Percentiles rank a stretch among this genome's conserved stretches.
Conservation (phyloP, 2,329 filamentous ascomycete genomes). For the Aspergillus udagawae region DNA sequence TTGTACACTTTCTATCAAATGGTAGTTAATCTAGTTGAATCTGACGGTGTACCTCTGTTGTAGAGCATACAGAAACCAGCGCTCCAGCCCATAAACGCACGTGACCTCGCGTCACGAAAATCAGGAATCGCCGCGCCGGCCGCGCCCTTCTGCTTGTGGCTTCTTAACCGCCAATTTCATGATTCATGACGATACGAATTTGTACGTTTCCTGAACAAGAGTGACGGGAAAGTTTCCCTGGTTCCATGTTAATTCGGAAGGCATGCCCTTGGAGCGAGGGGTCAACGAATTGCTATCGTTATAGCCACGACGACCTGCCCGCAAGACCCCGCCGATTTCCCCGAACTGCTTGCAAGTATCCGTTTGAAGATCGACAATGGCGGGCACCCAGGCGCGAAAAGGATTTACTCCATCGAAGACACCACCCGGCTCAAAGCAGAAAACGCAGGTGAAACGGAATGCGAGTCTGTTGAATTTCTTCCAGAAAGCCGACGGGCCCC, state of each 20-base stretch:
- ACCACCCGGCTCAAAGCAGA: conserved; percentile 8
- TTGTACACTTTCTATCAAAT: neutral
- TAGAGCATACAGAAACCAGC: neutral
- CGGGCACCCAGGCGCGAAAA: conserved; percentile 20
- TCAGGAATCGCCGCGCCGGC: conserved; percentile 10
- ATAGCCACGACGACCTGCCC: neutral
- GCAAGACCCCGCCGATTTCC: neutral
- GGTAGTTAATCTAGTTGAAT: neutral
- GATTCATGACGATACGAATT: neutral
- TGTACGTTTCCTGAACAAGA: neutral
- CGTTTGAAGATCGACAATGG: conserved; percentile 17
- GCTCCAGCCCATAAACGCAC: conserved; percentile 4
- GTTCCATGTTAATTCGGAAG: neutral
- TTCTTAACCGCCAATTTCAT: neutral
- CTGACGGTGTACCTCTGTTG: neutral
- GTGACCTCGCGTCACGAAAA: conserved; percentile 21
- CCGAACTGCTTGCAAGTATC: too few relatives aligned
- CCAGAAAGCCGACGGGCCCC: conserved; percentile 59
- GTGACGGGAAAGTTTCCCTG: neutral
- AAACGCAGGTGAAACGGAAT: conserved; percentile 42
- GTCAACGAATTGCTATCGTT: neutral
- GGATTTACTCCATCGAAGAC: conserved; percentile 22
- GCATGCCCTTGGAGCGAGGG: neutral
- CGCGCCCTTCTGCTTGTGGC: conserved; percentile 14
- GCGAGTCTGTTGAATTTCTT: conserved; percentile 71